A percentile compares a stretch with the other conserved stretches of the same genome.
Conservation (phyloP, 352 stramenopile species). For the Pythium aphanidermatum region DNA sequence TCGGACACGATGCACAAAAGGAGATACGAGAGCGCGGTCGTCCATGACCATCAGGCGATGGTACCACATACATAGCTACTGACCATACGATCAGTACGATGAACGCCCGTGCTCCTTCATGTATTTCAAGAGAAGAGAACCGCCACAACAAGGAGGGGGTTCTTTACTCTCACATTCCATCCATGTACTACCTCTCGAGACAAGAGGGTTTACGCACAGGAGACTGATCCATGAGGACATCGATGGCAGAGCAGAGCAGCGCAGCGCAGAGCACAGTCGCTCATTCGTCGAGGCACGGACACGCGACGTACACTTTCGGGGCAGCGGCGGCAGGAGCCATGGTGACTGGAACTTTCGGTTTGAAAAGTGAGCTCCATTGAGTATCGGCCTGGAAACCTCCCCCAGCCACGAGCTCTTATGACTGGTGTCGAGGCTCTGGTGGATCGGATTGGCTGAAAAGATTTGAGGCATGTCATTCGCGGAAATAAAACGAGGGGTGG, state of each 20-base stretch:
- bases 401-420: conserved; percentile 4
- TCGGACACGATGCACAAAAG: conserved; percentile 44
- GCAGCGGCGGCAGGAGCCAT: conserved; percentile 64
- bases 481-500: too few relatives aligned
- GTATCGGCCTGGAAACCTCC: background rate
- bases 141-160: background rate
- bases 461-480: conserved; percentile 5
- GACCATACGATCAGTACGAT: too few relatives aligned
- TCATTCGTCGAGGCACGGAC: conserved; percentile 1
- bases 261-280: conserved; percentile 1
- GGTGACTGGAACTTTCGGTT: conserved; percentile 78
- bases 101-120: conserved; percentile 57
- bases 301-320: conserved; percentile 75
- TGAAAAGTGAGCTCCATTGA: conserved; percentile 66
- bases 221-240: conserved; percentile 23
- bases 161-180: conserved; percentile 86
- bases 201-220: conserved; percentile 9
- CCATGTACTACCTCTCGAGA: conserved; percentile 26
- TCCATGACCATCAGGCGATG: too few relatives aligned
- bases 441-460: conserved; percentile 12
- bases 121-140: conserved; percentile 82
- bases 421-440: conserved; percentile 5
- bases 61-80: too few relatives aligned
- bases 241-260: background rate
- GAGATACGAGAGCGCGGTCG: conserved; percentile 63